phyloP scores from a whole-genome alignment of 1,284 basidiomycete genomes.

The Papiliotrema terrestris region DNA sequence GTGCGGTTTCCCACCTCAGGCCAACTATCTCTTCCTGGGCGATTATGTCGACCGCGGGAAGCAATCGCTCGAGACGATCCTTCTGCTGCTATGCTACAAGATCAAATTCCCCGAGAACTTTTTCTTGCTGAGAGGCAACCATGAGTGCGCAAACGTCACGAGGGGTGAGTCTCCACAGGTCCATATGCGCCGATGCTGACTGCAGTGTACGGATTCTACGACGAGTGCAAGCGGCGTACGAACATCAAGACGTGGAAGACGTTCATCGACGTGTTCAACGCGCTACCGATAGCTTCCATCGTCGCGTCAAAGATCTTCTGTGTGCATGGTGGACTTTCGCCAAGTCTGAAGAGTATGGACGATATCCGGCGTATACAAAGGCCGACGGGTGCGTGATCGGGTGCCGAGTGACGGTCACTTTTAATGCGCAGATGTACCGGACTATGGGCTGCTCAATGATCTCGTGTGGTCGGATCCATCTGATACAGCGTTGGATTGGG shows the following conservation, averaged over 20 bases:
- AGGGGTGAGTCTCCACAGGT: constrained; percentile 63
- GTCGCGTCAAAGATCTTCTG: constrained; percentile 99
- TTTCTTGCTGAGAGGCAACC: constrained; percentile 95
- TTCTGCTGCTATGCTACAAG: constrained; percentile 96
- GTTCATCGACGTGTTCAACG: constrained; percentile 99
- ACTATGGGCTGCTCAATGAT: constrained; percentile 96
- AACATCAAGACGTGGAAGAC: constrained; percentile 99
- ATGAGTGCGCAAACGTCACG: constrained; percentile 99
- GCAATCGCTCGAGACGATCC: constrained; percentile 96
- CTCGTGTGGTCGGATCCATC: constrained; percentile 98
- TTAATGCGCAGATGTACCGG: constrained; percentile 80
- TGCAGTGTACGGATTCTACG: constrained; percentile 97
- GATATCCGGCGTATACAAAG: constrained; percentile 98
- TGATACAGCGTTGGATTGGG: constrained; percentile 97
- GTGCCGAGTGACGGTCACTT: background rate
- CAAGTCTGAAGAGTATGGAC: constrained; percentile 97
- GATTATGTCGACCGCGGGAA: constrained; percentile 99
- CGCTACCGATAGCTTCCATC: constrained; percentile 95
- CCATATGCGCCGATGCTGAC: background rate
- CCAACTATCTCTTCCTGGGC: constrained; percentile 97
- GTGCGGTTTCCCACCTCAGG: constrained; percentile 96
- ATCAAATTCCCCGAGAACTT: constrained; percentile 99
- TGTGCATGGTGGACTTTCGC: constrained; percentile 96
- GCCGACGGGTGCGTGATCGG: constrained; percentile 61
- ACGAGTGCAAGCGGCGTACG: constrained; percentile 98